Evolutionary conservation across 1,139 yeast genomes (phyloP).

Genomic region (Zygosaccharomyces sapae): DNA sequence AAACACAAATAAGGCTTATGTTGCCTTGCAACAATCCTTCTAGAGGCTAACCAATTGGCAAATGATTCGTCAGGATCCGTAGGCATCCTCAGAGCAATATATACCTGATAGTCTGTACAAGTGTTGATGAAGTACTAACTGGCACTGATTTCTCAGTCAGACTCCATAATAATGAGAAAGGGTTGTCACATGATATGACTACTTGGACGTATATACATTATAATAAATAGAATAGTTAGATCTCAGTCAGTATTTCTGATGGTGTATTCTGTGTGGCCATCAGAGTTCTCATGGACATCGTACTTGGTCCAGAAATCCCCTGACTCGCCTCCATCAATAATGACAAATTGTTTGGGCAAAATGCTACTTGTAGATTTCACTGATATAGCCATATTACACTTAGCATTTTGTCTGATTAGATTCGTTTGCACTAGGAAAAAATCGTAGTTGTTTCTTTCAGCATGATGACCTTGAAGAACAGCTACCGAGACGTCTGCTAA

Average conservation of each 20-base stretch:
- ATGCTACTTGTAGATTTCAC: slow-evolving; percentile 13
- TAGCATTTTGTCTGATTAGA: slow-evolving; percentile 12
- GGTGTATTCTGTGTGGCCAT: slow-evolving; percentile 25
- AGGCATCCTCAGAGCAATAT: not conserved
- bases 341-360: slow-evolving; percentile 20
- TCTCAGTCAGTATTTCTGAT: slow-evolving; percentile 8
- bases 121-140: not conserved
- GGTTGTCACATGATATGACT: slow-evolving; percentile 14
- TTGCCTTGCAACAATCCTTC: slow-evolving; percentile 8
- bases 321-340: slow-evolving; percentile 21
- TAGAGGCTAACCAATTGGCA: slow-evolving; percentile 13
- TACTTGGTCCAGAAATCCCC: slow-evolving; percentile 18
- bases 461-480: slow-evolving; percentile 6
- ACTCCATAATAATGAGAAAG: not conserved
- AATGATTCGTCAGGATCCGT: slow-evolving; percentile 13
- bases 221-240: not conserved
- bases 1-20: slow-evolving; percentile 8
- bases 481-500: slow-evolving; percentile 15
- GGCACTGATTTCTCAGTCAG: not conserved
- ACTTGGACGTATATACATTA: slow-evolving; percentile 10
- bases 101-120: not conserved
- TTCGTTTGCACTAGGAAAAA: slow-evolving; percentile 9
- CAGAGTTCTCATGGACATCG: slow-evolving; percentile 14
- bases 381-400: slow-evolving; percentile 17
- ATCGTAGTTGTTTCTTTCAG: slow-evolving; percentile 5